Evolutionary conservation across 495 filamentous ascomycete species (phyloP).

Genomic region (Neurospora cerealis): DNA sequence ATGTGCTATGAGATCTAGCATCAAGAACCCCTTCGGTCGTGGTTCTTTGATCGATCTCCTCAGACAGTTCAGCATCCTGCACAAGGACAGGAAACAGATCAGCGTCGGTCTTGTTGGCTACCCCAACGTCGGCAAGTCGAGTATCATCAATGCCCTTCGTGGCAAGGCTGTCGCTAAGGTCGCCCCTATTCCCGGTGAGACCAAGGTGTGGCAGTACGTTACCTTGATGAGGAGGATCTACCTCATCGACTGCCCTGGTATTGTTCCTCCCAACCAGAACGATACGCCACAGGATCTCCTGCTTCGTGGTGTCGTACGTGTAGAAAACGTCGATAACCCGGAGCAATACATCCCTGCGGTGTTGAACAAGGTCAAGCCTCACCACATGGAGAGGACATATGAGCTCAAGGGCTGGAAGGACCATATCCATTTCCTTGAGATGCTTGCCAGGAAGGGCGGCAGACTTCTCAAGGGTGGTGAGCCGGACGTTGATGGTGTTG

Average conservation of each 20-base stretch:
- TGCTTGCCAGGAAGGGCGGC: constrained; percentile 80
- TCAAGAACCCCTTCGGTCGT: constrained; percentile 82
- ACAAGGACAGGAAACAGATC: constrained; percentile 85
- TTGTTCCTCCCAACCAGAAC: constrained; percentile 77
- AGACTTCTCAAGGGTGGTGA: constrained; percentile 81
- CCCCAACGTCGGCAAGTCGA: constrained; percentile 67
- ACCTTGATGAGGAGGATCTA: constrained; percentile 96
- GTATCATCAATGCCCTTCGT: constrained; percentile 84
- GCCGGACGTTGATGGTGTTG: constrained; percentile 83
- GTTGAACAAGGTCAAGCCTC: constrained; percentile 65
- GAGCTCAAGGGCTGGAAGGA: constrained; percentile 66
- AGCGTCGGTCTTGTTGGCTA: constrained; percentile 84
- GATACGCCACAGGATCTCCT: constrained; percentile 83
- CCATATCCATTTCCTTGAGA: constrained; percentile 73
- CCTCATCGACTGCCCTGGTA: constrained; percentile 92
- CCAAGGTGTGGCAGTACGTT: constrained; percentile 81
- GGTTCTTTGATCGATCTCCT: constrained; percentile 56
- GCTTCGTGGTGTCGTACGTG: constrained; percentile 82
- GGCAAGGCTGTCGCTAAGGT: constrained; percentile 90
- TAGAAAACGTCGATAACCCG: constrained; percentile 91
- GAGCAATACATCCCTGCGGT: constrained; percentile 90
- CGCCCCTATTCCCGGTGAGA: constrained; percentile 92
- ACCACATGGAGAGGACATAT: constrained; percentile 89
- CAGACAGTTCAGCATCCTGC: constrained; percentile 86
- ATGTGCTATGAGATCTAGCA: constrained; percentile 81